Evolutionary conservation across 2,329 filamentous ascomycete species (phyloP).

Genomic region (Sporothrix pallida): DNA sequence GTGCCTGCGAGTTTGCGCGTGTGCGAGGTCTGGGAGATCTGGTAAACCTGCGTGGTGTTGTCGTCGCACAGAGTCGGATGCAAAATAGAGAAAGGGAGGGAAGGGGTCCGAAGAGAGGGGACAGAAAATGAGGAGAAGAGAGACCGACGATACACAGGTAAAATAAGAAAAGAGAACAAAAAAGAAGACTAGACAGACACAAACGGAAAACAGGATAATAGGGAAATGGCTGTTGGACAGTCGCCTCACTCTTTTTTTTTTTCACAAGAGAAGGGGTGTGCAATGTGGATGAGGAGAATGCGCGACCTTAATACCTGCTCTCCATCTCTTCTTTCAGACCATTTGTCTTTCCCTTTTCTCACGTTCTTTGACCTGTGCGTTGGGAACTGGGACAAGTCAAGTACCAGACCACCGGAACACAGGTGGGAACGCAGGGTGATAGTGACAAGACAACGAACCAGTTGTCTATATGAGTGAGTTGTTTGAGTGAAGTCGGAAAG

Average conservation of each 20-base stretch:
- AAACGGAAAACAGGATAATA: no score
- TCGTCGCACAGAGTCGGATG: not conserved
- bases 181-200: not conserved
- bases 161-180: not conserved
- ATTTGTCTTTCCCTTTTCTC: not conserved
- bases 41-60: not conserved
- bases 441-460: not conserved
- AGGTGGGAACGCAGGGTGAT: not conserved
- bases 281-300: conserved; percentile 5
- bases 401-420: not conserved
- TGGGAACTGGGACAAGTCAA: not conserved
- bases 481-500: not conserved
- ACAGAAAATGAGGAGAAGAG: no score
- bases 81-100: not conserved
- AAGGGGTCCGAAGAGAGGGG: not conserved
- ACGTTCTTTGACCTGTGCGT: conserved; percentile 14
- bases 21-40: not conserved
- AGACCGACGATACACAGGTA: not conserved
- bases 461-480: not conserved
- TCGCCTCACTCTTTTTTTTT: no score
- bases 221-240: not conserved
- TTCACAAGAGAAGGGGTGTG: not conserved
- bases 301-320: conserved; percentile 18
- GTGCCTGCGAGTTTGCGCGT: not conserved
- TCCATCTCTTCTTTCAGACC: not conserved